Percentiles rank a stretch among this genome's conserved stretches.
phyloP scores from a whole-genome alignment of 192 early-diverging fungal genomes.

The Chytriomyces sp. region DNA sequence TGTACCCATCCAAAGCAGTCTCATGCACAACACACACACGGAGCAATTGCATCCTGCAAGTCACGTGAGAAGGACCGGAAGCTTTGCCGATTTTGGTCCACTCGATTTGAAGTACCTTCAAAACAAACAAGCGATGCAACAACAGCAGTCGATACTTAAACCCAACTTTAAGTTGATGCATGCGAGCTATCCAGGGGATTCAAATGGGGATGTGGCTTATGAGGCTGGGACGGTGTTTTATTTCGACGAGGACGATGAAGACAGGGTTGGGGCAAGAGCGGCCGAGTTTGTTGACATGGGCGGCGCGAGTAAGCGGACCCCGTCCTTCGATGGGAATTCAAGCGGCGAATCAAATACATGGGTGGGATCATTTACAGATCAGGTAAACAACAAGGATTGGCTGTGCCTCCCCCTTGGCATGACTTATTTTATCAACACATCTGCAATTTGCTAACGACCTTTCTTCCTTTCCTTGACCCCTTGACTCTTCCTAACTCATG shows the following conservation, averaged over 20 bases:
- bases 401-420: background rate
- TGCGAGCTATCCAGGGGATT: background rate
- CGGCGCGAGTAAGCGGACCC: background rate
- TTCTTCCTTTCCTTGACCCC: too few relatives aligned
- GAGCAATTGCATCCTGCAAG: too few relatives aligned
- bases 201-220: background rate
- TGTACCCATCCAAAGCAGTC: too few relatives aligned
- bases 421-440: background rate
- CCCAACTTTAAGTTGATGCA: background rate
- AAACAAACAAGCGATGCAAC: background rate
- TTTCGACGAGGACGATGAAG: slow-evolving; percentile 23
- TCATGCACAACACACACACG: too few relatives aligned
- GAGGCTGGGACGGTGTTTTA: slow-evolving; percentile 24
- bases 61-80: background rate
- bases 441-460: too few relatives aligned
- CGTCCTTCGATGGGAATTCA: slow-evolving; percentile 23
- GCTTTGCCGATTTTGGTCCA: background rate
- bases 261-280: background rate
- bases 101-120: background rate
- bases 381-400: slow-evolving; percentile 1
- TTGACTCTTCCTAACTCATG: too few relatives aligned
- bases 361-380: slow-evolving; percentile 23
- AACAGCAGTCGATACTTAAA: background rate
- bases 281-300: background rate
- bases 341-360: slow-evolving; percentile 23